Conservation (phyloP, 495 filamentous ascomycete species). For the Aspergillus haitiensis region DNA sequence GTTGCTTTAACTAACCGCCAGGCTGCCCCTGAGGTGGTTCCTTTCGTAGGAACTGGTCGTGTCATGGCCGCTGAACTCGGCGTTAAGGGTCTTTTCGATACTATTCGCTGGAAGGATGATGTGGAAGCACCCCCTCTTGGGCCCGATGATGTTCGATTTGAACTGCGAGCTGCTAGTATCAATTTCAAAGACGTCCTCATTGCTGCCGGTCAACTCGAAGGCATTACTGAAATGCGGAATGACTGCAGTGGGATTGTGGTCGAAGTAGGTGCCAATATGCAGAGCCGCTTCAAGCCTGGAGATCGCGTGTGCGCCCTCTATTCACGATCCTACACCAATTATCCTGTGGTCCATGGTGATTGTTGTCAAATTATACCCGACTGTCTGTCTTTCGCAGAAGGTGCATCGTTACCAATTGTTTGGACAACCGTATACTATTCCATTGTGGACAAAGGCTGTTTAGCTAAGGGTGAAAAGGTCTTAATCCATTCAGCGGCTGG, state of each 20-base stretch:
- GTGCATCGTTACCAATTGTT: constrained; percentile 17
- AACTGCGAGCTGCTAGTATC: constrained; percentile 33
- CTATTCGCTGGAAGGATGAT: constrained; percentile 18
- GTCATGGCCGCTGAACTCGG: constrained; percentile 14
- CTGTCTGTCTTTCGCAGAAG: constrained; percentile 13
- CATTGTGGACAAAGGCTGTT: constrained; percentile 36
- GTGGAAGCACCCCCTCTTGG: constrained; percentile 10
- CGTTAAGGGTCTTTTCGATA: constrained; percentile 10
- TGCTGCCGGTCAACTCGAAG: constrained; percentile 37
- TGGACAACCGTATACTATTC: constrained; percentile 13
- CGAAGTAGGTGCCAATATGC: constrained; percentile 14
- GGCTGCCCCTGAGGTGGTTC: constrained; percentile 6
- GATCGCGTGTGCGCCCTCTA: constrained; percentile 48
- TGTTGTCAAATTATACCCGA: constrained; percentile 37
- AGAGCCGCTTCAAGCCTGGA: constrained; percentile 35
- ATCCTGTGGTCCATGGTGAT: constrained; percentile 34
- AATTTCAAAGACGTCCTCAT: constrained; percentile 48
- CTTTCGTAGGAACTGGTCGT: constrained; percentile 5
- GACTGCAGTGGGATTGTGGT: constrained; percentile 18
- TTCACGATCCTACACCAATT: constrained; percentile 18
- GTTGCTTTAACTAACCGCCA: constrained; percentile 5
- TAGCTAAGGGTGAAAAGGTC: constrained; percentile 51
- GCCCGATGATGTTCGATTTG: constrained; percentile 21
- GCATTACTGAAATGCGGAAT: constrained; percentile 17
- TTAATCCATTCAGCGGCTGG: constrained; percentile 62